Percentiles rank a stretch among this genome's conserved stretches.
Evolutionary conservation across 2,329 filamentous ascomycete species (phyloP).

Genomic region (Pleomassaria siparia): DNA sequence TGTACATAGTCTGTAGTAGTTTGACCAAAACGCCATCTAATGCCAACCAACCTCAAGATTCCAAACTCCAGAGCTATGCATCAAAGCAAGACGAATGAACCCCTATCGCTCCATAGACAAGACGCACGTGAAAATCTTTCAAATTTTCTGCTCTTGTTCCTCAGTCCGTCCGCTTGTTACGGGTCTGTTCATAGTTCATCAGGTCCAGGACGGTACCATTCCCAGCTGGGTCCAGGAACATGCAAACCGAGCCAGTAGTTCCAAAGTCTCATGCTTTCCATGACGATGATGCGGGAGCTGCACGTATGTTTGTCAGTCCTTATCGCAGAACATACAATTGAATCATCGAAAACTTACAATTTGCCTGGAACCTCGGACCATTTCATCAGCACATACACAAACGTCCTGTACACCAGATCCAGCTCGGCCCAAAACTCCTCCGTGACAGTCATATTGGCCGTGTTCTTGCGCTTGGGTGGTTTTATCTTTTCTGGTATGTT

Average conservation of each 20-base stretch:
- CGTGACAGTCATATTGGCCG: constrained; percentile 48
- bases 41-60: neutral
- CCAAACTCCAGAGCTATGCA: constrained; percentile 6
- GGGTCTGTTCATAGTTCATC: constrained; percentile 27
- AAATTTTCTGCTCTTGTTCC: neutral
- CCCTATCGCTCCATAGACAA: neutral
- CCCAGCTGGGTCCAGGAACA: constrained; percentile 59
- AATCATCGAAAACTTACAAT: constrained; percentile 60
- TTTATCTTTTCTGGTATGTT: constrained; percentile 43
- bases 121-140: neutral
- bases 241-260: constrained; percentile 66
- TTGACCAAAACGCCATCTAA: constrained; percentile 1
- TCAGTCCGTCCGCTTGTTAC: neutral
- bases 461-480: constrained; percentile 43
- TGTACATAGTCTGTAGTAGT: too few relatives aligned
- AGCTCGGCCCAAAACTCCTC: constrained; percentile 68
- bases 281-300: constrained; percentile 55
- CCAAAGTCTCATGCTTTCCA: constrained; percentile 59
- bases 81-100: neutral
- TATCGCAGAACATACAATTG: neutral
- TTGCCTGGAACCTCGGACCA: constrained; percentile 71
- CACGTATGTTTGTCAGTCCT: neutral
- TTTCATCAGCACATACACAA: constrained; percentile 66
- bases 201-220: constrained; percentile 41
- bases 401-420: constrained; percentile 61